Conservation (phyloP, 371 early-diverging fungal genomes). For the Umbelopsis sp. region DNA sequence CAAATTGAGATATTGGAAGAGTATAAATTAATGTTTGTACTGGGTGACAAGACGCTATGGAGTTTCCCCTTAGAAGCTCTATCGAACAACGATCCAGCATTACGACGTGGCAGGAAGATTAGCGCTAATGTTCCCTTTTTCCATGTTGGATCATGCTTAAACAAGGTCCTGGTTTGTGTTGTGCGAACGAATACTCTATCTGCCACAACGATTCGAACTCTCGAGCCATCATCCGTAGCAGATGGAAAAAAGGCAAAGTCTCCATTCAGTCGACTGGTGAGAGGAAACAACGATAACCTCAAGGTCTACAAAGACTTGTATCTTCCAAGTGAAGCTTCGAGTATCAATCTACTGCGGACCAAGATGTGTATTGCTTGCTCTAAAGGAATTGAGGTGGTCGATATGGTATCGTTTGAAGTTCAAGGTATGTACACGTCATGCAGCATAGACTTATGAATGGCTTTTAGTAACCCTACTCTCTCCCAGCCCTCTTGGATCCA, state of each 20-base stretch:
- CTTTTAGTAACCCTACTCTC: constrained; percentile 34
- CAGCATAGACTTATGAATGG: neutral
- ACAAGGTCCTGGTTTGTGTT: constrained; percentile 72
- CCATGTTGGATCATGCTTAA: constrained; percentile 82
- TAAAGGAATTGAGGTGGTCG: constrained; percentile 92
- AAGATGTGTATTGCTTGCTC: constrained; percentile 91
- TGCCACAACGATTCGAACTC: constrained; percentile 76
- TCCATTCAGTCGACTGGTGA: constrained; percentile 50
- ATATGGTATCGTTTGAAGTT: constrained; percentile 72
- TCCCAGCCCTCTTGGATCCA: constrained; percentile 16
- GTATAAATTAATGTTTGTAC: constrained; percentile 70
- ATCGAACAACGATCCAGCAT: constrained; percentile 40
- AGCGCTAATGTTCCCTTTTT: constrained; percentile 86
- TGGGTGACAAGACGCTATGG: constrained; percentile 71
- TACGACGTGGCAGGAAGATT: constrained; percentile 70
- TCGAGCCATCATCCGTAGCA: constrained; percentile 70
- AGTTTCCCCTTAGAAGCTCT: constrained; percentile 74
- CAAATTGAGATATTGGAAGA: constrained; percentile 82
- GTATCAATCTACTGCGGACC: constrained; percentile 79
- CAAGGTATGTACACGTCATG: constrained; percentile 26
- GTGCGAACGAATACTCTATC: constrained; percentile 68
- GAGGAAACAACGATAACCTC: constrained; percentile 55
- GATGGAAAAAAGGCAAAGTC: constrained; percentile 60
- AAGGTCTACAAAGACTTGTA: constrained; percentile 86
- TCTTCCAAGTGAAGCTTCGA: constrained; percentile 86